Base-by-base conservation (phyloP, 257 asterid species). In the Scutellaria baicalensis region DNA sequence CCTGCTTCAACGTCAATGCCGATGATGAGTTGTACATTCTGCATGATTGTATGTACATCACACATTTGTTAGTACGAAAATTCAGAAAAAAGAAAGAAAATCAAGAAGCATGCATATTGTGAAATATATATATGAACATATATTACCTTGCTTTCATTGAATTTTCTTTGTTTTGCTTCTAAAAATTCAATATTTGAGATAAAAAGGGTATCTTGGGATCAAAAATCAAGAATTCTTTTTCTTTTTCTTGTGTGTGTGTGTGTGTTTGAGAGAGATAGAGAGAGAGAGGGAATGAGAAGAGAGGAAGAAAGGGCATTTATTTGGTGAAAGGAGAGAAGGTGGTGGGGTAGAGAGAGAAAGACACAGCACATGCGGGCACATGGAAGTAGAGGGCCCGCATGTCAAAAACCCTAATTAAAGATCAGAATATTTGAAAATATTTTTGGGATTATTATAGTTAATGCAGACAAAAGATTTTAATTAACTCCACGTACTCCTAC, bases 341-440 rank as follows among this genome's bases (percentile, higher is more conserved):
- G 90, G 96, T 88, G 96, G 97, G 92, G 71, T 87, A 64, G 65
- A 72, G 16, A 62, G 84, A 80, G 85, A 73, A 79, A 82, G 86
- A 91, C 97, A 85, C 77, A 76, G 82, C 97, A 91, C 97, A 88
- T 91, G 97, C 85, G 7, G 78, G 89, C 96, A 91, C 97, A 91
- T 91, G 97, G 83, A 83, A 80, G 12, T 70, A 59, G 52, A 80
- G 80, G 95, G 85, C 88, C 95, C 96, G 73, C 92, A 77, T 63
- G 71, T 59, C 68, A 71, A 78, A 78, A 82, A 74, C 84, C 92
- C 87, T 76, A 77, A 48, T 17, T 55, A 63, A 14, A 55, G 40
- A 55, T 55, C 5, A 20, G 40, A 55, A 55, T 23, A 23, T 55
- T 55, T 75, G 69, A 64, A 68, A 50, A 14, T 66, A 9, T 1